Percentiles rank a stretch among this genome's conserved stretches.
Conservation (phyloP, 2,329 filamentous ascomycete genomes). For the Aspergillus versicolor region DNA sequence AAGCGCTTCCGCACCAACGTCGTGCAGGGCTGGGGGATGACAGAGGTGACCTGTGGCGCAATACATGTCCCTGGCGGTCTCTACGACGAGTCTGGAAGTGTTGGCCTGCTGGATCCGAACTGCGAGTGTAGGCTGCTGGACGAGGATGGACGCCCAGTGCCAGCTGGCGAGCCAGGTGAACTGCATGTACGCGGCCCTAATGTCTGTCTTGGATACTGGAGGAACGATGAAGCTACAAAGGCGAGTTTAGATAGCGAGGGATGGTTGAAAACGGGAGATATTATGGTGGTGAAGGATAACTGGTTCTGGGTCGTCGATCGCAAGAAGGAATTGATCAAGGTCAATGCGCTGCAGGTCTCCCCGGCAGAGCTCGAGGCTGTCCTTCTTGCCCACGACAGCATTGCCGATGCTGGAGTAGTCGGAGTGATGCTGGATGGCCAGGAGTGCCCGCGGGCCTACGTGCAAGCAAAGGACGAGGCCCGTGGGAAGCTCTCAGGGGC, state of each 20-base stretch:
- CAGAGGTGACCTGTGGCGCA: conserved; percentile 50
- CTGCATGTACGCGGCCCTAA: conserved; percentile 31
- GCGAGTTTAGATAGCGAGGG: conserved; percentile 21
- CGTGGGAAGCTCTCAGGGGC: background rate
- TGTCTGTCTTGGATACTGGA: conserved; percentile 28
- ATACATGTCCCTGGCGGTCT: conserved; percentile 44
- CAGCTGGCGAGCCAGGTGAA: conserved; percentile 43
- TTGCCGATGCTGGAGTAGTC: conserved; percentile 40
- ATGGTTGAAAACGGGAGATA: conserved; percentile 39
- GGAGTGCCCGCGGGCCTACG: conserved; percentile 56
- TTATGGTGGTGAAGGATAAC: conserved; percentile 6
- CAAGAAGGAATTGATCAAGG: conserved; percentile 37
- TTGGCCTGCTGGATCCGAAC: conserved; percentile 57
- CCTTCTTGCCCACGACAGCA: conserved; percentile 33
- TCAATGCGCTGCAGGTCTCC: conserved; percentile 35
- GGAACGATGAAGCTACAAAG: conserved; percentile 49
- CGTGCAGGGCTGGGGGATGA: conserved; percentile 63
- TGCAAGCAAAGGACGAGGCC: conserved; percentile 48
- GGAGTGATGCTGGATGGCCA: conserved; percentile 44
- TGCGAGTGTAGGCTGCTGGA: conserved; percentile 55
- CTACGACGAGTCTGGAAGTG: conserved; percentile 46
- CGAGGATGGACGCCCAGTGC: conserved; percentile 53
- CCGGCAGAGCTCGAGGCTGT: conserved; percentile 41
- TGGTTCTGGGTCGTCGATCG: conserved; percentile 26
- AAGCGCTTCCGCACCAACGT: conserved; percentile 41